A percentile compares a stretch with the other conserved stretches of the same genome.
Evolutionary conservation across 768 basidiomycete species (phyloP).

Genomic region (Kwoniella dendrophila): DNA sequence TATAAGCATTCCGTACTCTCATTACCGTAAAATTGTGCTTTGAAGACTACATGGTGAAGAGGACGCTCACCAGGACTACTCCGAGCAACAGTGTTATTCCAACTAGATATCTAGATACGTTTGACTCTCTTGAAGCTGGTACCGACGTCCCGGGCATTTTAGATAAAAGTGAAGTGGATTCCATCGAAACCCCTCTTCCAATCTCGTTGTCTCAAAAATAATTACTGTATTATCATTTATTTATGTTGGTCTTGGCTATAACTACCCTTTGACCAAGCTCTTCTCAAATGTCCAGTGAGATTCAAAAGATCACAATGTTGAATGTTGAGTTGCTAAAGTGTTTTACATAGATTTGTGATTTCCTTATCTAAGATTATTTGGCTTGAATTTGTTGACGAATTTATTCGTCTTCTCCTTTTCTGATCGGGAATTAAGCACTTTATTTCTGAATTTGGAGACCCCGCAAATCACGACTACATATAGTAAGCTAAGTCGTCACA

Average conservation of each 20-base stretch:
- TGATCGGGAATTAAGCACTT: not conserved
- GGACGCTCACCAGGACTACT: conserved; percentile 36
- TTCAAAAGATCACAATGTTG: too few species aligned
- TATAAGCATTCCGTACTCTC: too few species aligned
- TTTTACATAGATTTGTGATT: not conserved
- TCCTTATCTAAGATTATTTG: conserved; percentile 2
- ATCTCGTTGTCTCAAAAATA: too few species aligned
- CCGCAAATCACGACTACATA: too few species aligned
- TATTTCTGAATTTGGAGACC: conserved; percentile 12
- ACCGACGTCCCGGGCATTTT: conserved; percentile 17
- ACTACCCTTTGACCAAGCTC: too few species aligned
- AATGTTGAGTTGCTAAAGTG: too few species aligned
- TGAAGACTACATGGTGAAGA: not conserved
- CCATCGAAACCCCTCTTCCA: conserved; percentile 11
- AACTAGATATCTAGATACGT: conserved; percentile 41
- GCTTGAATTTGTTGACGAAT: not conserved
- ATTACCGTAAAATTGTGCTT: too few species aligned
- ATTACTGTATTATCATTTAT: too few species aligned
- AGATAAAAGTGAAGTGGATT: conserved; percentile 17
- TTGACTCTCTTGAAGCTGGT: conserved; percentile 3
- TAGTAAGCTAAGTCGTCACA: too few species aligned
- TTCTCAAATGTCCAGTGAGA: too few species aligned
- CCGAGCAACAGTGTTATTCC: conserved; percentile 43
- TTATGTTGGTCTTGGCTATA: conserved; percentile 5
- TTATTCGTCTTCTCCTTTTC: not conserved